Evolutionary conservation across 768 basidiomycete species (phyloP).

Genomic region (Rhizopogon rudus): DNA sequence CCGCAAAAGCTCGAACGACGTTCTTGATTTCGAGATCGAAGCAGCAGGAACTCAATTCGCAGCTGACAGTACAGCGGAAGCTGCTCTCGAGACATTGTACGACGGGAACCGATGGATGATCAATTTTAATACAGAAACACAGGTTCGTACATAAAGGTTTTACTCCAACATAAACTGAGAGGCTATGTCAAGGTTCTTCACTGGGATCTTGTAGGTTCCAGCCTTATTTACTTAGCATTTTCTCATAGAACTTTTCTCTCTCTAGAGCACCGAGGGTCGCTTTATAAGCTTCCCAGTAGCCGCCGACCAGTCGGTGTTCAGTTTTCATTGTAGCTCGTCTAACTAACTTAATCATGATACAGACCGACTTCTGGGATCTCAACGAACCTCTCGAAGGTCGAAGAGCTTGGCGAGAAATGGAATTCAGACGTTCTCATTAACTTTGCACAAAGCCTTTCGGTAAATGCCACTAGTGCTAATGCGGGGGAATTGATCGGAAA

Average conservation of each 20-base stretch:
- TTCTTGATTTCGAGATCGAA: constrained; percentile 56
- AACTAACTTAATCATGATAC: constrained; percentile 3
- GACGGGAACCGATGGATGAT: constrained; percentile 70
- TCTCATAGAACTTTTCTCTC: constrained; percentile 1
- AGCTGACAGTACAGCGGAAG: constrained; percentile 35
- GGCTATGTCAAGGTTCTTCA: constrained; percentile 32
- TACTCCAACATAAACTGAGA: not conserved
- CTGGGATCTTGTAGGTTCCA: constrained; percentile 63
- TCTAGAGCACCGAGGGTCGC: constrained; percentile 56
- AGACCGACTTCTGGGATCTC: constrained; percentile 56
- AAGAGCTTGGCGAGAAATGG: constrained; percentile 49
- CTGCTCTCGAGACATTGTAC: constrained; percentile 52
- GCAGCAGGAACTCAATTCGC: constrained; percentile 56
- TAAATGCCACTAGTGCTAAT: constrained; percentile 41
- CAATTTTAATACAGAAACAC: constrained; percentile 50
- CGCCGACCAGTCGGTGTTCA: constrained; percentile 35
- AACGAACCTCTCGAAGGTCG: constrained; percentile 50
- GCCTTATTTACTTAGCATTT: not conserved
- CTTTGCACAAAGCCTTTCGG: constrained; percentile 35
- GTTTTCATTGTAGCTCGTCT: not conserved
- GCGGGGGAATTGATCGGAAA: constrained; percentile 51
- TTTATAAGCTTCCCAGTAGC: constrained; percentile 64
- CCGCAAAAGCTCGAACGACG: constrained; percentile 47
- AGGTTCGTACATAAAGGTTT: constrained; percentile 21
- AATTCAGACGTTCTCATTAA: constrained; percentile 34